Evolutionary conservation across 805 yeast genomes (phyloP).

Genomic region (Saccharomyces eubayanus): DNA sequence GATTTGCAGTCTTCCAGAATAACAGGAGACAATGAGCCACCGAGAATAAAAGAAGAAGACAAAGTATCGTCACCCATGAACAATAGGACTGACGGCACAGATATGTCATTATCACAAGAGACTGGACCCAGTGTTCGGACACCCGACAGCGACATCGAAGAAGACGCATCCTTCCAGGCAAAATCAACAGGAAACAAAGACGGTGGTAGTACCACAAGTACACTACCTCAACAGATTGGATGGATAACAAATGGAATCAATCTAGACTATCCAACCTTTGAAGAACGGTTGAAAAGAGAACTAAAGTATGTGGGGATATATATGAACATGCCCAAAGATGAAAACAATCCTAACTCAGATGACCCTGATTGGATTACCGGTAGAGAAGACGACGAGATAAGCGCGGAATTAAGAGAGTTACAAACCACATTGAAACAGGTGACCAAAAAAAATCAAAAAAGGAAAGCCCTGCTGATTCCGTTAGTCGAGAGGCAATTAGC

Average conservation of each 20-base stretch:
- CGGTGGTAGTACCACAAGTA: slow-evolving; percentile 22
- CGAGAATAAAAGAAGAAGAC: not conserved
- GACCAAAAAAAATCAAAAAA: slow-evolving; percentile 52
- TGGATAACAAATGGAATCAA: slow-evolving; percentile 40
- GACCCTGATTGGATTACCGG: slow-evolving; percentile 59
- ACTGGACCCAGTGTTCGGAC: slow-evolving; percentile 13
- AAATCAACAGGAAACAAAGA: not conserved
- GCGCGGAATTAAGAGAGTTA: slow-evolving; percentile 67
- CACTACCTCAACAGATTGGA: slow-evolving; percentile 37
- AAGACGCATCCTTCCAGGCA: not conserved
- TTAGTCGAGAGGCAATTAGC: slow-evolving; percentile 81
- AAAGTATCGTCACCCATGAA: not conserved
- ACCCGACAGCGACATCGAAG: slow-evolving; percentile 16
- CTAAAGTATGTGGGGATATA: slow-evolving; percentile 84
- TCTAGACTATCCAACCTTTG: slow-evolving; percentile 71
- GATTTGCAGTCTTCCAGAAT: not conserved
- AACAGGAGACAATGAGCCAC: not conserved
- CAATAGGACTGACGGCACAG: not conserved
- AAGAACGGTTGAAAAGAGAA: slow-evolving; percentile 81
- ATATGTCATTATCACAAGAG: not conserved
- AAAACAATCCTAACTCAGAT: slow-evolving; percentile 21
- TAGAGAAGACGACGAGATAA: slow-evolving; percentile 89
- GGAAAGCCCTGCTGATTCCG: slow-evolving; percentile 61
- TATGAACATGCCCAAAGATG: slow-evolving; percentile 42
- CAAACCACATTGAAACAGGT: slow-evolving; percentile 61